Evolutionary conservation across 2,329 filamentous ascomycete genomes (phyloP).

Genomic region (Trichoderma atrobrunneum): DNA sequence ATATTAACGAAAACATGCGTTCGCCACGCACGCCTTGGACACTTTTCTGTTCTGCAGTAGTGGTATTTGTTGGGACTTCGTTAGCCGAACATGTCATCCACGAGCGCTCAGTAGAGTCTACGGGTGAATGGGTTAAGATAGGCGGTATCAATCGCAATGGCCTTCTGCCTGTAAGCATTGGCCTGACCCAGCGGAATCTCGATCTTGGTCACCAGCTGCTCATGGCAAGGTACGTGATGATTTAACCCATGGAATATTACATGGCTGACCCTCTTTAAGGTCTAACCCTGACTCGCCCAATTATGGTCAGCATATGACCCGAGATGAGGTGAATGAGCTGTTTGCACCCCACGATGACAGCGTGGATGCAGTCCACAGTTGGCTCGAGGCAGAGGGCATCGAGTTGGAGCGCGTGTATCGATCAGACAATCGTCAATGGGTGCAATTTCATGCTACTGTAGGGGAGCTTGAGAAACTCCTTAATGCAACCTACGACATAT

Average conservation of each 20-base stretch:
- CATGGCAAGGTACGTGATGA: neutral
- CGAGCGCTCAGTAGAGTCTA: neutral
- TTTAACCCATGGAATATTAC: neutral
- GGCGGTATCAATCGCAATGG: neutral
- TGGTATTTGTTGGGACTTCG: neutral
- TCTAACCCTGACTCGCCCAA: neutral
- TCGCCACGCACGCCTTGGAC: neutral
- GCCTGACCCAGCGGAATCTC: neutral
- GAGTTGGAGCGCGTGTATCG: neutral
- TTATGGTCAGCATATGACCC: neutral
- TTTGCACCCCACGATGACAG: neutral
- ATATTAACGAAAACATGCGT: neutral
- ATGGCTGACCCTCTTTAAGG: neutral
- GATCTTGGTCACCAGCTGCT: neutral
- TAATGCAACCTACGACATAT: neutral
- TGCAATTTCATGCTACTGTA: conserved; percentile 4
- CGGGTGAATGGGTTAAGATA: neutral
- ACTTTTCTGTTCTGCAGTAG: neutral
- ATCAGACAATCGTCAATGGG: neutral
- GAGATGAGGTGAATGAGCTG: neutral
- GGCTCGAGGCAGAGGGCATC: neutral
- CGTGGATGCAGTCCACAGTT: neutral
- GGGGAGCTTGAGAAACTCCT: neutral
- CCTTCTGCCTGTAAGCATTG: neutral
- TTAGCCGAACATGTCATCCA: neutral